Base-by-base conservation (phyloP, 163 green algal species). In the Picocystis sp. region DNA sequence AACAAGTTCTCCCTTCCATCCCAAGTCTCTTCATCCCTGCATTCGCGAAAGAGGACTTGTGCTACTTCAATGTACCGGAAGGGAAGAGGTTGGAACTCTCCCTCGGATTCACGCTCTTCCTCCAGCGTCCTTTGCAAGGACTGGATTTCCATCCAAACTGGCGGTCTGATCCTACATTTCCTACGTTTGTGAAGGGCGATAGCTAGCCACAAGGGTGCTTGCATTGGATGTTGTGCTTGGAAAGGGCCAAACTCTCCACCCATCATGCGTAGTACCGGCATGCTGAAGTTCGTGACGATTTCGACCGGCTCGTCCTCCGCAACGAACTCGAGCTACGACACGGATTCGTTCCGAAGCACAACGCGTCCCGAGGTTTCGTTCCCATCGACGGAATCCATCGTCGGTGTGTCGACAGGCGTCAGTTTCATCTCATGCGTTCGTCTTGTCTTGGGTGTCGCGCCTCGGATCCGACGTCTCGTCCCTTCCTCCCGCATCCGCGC, bases 31-130 rank as follows among this genome's bases (percentile, higher is more conserved):
- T 80, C 35, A 74, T 63, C 3, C 76, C 77, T 38, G 70, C 43
- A 15, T 69, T 38, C 29, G 0, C 29, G 67, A 25, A 93, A 80
- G 23, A 94, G 62, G 45, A 86, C 56, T 47, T 85, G 69, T 0
- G 74, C 66, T 2, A 92, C 66, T 62, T 94, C 84, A 17, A 92
- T 80, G 55, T 86, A 93, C 67, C 90, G 80, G 48, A 81, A 85
- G 8, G 84, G 84, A 48, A 93, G 60, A 8, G 67, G 66, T 64
- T 92, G 81, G 54, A 93, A 94, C 17, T 70, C 74, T 11, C 67
- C 57, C 14, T 69, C 44, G 5, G 69, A 65, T 11, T 51, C 53
- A 44, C 69, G 66, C 67, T 94, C 84, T 44, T 73, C 59, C 14
- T 78, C 70, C 38, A 87, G 60, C 47, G 50, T 50, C 86, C 75